Evolutionary conservation across 1,284 basidiomycete species (phyloP).

Genomic region (Xerocomus nothofagi): DNA sequence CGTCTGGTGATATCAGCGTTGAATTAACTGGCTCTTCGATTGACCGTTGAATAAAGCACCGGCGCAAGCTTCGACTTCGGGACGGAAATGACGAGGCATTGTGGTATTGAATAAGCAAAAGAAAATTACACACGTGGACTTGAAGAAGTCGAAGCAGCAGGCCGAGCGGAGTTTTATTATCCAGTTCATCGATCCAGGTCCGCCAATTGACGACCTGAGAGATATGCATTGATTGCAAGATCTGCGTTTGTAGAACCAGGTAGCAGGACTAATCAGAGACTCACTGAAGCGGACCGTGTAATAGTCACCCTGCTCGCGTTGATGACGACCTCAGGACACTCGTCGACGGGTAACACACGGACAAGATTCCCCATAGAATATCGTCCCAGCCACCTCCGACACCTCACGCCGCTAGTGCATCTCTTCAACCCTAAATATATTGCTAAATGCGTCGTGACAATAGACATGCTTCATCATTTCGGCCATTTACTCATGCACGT

Average conservation of each 20-base stretch:
- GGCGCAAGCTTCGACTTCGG: constrained; percentile 89
- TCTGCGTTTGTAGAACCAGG: constrained; percentile 94
- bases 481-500: too few species aligned
- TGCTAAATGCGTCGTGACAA: too few species aligned
- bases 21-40: constrained; percentile 72
- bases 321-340: constrained; percentile 93
- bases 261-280: constrained; percentile 15
- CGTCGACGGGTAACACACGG: constrained; percentile 85
- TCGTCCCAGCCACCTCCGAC: constrained; percentile 96
- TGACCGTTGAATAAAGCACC: constrained; percentile 90
- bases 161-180: too few species aligned
- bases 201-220: too few species aligned
- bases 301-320: constrained; percentile 96
- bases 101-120: too few species aligned
- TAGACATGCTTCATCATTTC: too few species aligned
- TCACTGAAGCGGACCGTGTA: constrained; percentile 83
- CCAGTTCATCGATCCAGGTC: too few species aligned
- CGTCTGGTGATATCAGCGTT: constrained; percentile 75
- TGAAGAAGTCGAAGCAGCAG: too few species aligned
- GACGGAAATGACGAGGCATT: constrained; percentile 96
- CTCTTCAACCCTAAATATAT: too few species aligned
- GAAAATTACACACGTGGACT: too few species aligned
- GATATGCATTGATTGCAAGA: constrained; percentile 99
- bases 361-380: constrained; percentile 91
- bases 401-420: too few species aligned